Evolutionary conservation across 345 rosid genomes (phyloP).

Genomic region (Schrenkiella parvula): DNA sequence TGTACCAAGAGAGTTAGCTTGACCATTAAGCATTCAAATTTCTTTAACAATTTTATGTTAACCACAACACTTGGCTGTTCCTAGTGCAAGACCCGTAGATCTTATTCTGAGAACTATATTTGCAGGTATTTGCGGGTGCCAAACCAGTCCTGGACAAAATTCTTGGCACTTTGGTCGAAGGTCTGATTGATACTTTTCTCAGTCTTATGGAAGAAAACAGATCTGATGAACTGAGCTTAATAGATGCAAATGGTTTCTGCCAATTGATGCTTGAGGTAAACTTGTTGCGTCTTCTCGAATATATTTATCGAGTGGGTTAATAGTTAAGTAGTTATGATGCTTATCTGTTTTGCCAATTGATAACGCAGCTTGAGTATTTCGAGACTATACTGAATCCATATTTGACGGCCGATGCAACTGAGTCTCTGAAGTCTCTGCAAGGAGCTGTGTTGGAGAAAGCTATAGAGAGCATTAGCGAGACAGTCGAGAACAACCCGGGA

Average conservation of each 20-base stretch:
- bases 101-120: neutral
- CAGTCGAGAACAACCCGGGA: constrained; percentile 62
- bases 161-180: constrained; percentile 87
- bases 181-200: constrained; percentile 81
- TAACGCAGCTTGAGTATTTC: constrained; percentile 89
- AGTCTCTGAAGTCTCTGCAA: constrained; percentile 73
- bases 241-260: constrained; percentile 92
- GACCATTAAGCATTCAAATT: neutral
- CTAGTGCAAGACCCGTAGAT: neutral
- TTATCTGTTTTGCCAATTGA: constrained; percentile 19
- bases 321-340: neutral
- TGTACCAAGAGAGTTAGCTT: neutral
- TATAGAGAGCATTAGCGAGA: constrained; percentile 63
- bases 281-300: neutral
- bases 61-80: neutral
- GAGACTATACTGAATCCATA: constrained; percentile 78
- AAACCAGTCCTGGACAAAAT: constrained; percentile 88
- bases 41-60: neutral
- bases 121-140: constrained; percentile 87
- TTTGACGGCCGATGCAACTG: constrained; percentile 73
- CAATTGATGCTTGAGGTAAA: constrained; percentile 95
- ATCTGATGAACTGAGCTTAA: constrained; percentile 53
- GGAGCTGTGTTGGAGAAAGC: constrained; percentile 85
- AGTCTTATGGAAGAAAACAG: constrained; percentile 72
- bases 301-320: neutral